Conservation (phyloP, 768 basidiomycete species). For the Tylopilus subfusipes region DNA sequence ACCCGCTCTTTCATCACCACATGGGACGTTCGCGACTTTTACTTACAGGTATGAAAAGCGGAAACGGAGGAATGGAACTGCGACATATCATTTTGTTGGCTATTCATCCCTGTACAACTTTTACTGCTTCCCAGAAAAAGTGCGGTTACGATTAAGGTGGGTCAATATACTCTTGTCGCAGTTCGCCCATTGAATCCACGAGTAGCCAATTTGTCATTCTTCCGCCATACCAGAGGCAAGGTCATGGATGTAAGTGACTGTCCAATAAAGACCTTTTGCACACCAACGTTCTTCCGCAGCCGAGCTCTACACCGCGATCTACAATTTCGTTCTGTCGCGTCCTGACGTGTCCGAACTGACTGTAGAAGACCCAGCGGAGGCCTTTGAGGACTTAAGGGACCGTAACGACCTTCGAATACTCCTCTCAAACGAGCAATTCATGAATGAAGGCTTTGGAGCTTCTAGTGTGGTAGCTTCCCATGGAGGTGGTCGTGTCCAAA, state of each 20-base stretch:
- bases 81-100: slow-evolving; percentile 88
- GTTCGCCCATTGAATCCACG: neutral
- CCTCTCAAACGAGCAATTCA: slow-evolving; percentile 58
- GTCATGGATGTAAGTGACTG: slow-evolving; percentile 77
- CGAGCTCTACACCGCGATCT: slow-evolving; percentile 82
- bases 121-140: slow-evolving; percentile 90
- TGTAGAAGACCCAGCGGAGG: slow-evolving; percentile 97
- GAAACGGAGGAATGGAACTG: slow-evolving; percentile 51
- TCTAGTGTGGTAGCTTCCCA: slow-evolving; percentile 37
- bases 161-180: slow-evolving; percentile 11
- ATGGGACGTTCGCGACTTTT: slow-evolving; percentile 1
- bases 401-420: slow-evolving; percentile 85
- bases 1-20: neutral
- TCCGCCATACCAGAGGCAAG: slow-evolving; percentile 83
- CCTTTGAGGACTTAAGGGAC: slow-evolving; percentile 95
- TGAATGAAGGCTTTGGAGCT: slow-evolving; percentile 63
- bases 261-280: neutral
- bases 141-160: slow-evolving; percentile 82
- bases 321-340: slow-evolving; percentile 65
- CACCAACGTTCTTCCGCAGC: slow-evolving; percentile 42
- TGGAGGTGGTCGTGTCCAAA: slow-evolving; percentile 43
- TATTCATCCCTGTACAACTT: slow-evolving; percentile 95
- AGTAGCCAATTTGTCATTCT: slow-evolving; percentile 90
- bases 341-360: slow-evolving; percentile 84
- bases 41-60: slow-evolving; percentile 76